Conservation (phyloP, 805 yeast genomes). For the Metschnikowia bowlesiae region DNA sequence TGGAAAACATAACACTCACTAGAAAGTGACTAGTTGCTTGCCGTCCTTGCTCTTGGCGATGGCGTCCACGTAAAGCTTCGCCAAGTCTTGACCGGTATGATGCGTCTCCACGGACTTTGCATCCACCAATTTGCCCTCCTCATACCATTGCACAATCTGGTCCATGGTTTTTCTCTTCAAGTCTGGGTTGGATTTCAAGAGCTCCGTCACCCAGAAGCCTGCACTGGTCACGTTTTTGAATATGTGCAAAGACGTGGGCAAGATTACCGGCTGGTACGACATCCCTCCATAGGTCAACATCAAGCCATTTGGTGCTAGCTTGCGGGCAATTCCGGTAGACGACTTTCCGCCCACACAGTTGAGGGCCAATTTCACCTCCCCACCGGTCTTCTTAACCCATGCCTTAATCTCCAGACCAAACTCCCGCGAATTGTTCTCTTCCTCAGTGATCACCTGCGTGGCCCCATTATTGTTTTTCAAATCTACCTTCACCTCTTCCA, state of each 20-base stretch:
- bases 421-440: conserved; percentile 66
- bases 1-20: background rate
- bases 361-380: conserved; percentile 68
- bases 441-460: conserved; percentile 84
- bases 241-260: conserved; percentile 85
- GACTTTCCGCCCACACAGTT: conserved; percentile 94
- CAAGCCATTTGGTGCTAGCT: conserved; percentile 67
- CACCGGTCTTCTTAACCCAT: conserved; percentile 46
- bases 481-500: conserved; percentile 53
- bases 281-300: conserved; percentile 95
- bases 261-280: conserved; percentile 91
- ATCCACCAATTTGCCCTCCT: conserved; percentile 33
- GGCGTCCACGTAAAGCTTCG: conserved; percentile 27
- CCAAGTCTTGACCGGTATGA: conserved; percentile 23
- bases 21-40: conserved; percentile 34
- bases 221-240: conserved; percentile 81
- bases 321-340: conserved; percentile 76
- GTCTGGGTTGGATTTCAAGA: conserved; percentile 31
- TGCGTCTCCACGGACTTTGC: conserved; percentile 32
- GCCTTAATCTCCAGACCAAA: conserved; percentile 57
- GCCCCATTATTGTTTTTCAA: conserved; percentile 68
- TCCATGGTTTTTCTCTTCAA: conserved; percentile 35
- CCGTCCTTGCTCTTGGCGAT: conserved; percentile 33
- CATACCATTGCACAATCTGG: conserved; percentile 40
- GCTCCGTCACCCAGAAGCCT: conserved; percentile 89